Percentiles rank a stretch among this genome's conserved stretches.
Evolutionary conservation across 1,284 basidiomycete genomes (phyloP).

Genomic region (Trametes pubescens): DNA sequence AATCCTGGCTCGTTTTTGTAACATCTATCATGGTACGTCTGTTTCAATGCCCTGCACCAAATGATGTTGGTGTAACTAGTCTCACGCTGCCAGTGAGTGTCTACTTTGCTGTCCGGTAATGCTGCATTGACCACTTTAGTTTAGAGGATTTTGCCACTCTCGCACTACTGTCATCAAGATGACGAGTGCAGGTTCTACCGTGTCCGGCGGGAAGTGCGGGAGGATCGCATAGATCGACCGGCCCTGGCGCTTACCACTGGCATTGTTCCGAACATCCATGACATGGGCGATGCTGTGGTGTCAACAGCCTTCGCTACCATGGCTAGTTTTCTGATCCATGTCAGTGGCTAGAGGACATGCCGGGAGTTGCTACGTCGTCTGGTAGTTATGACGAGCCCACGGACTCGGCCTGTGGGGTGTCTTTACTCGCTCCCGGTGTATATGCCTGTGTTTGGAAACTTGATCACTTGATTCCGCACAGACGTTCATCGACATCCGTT

Average conservation of each 20-base stretch:
- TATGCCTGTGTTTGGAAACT: background rate
- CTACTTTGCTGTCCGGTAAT: background rate
- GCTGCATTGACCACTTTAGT: constrained; percentile 5
- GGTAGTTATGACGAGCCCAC: background rate
- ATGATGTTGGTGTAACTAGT: background rate
- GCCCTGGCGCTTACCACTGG: constrained; percentile 1
- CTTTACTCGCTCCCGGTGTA: background rate
- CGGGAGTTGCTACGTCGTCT: background rate
- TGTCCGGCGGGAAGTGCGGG: constrained; percentile 20
- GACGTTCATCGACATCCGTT: constrained; percentile 2
- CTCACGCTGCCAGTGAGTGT: constrained; percentile 2
- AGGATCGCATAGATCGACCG: constrained; percentile 20
- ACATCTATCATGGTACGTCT: background rate
- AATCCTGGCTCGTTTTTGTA: constrained; percentile 11
- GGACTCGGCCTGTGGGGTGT: background rate
- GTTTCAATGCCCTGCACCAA: constrained; percentile 1
- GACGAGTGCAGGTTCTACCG: background rate
- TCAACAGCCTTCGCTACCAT: background rate
- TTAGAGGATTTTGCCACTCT: background rate
- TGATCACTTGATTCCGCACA: constrained; percentile 5
- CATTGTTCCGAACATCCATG: constrained; percentile 4
- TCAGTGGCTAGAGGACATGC: background rate
- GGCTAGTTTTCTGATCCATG: background rate
- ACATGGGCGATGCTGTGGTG: constrained; percentile 6
- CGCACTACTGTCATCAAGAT: background rate